Evolutionary conservation across 495 filamentous ascomycete genomes (phyloP).

Genomic region (Penicillium antarcticum): DNA sequence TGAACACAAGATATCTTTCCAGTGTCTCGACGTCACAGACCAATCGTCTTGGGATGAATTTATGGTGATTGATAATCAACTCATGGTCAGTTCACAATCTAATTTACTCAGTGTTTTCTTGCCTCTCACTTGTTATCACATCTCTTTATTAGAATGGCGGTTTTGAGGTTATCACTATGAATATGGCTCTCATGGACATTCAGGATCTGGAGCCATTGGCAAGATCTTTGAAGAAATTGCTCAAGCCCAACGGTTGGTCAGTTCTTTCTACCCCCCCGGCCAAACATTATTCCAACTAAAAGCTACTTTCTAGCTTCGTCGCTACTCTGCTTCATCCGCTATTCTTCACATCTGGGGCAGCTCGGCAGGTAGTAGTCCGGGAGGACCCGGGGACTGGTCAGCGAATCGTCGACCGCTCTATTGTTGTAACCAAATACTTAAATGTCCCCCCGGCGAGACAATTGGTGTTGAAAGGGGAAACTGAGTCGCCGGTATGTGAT

Average conservation of each 20-base stretch:
- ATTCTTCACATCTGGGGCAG: conserved; percentile 11
- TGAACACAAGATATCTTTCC: conserved; percentile 2
- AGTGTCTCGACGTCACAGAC: conserved; percentile 1
- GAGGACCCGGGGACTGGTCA: conserved; percentile 7
- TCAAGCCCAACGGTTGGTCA: conserved; percentile 5
- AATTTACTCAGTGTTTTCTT: no score
- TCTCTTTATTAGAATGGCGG: background rate
- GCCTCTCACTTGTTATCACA: background rate
- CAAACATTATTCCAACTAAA: background rate
- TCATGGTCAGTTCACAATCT: background rate
- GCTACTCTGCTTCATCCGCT: conserved; percentile 13
- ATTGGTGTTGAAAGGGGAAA: background rate
- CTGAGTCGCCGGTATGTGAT: background rate
- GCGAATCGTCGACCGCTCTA: conserved; percentile 3
- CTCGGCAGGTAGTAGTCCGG: conserved; percentile 6
- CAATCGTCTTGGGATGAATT: background rate
- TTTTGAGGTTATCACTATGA: conserved; percentile 12
- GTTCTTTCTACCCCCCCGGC: background rate
- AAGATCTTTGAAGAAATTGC: background rate
- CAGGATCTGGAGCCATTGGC: conserved; percentile 7
- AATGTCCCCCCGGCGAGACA: conserved; percentile 2
- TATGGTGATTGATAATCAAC: background rate
- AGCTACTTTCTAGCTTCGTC: background rate
- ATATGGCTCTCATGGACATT: conserved; percentile 15
- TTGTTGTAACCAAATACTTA: conserved; percentile 2